Evolutionary conservation across 1,284 basidiomycete genomes (phyloP).

Genomic region (Hymenochaete sp.): DNA sequence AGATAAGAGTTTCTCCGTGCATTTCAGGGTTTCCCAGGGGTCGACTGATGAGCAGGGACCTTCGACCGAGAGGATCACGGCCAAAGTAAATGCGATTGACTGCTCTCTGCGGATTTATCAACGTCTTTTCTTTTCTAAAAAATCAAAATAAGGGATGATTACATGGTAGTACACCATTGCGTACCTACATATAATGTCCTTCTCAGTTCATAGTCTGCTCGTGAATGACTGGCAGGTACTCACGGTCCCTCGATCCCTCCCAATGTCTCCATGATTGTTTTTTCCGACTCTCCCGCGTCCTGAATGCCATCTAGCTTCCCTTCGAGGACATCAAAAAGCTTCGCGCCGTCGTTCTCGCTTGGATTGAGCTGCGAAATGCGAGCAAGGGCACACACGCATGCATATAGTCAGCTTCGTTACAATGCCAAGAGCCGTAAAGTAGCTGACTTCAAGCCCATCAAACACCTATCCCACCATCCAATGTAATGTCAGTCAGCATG

Average conservation of each 20-base stretch:
- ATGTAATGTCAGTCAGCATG: background rate
- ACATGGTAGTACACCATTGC: conserved; percentile 79
- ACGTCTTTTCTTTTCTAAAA: conserved; percentile 10
- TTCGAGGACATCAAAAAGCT: conserved; percentile 58
- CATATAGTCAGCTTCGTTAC: conserved; percentile 32
- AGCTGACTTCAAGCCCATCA: conserved; percentile 56
- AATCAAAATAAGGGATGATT: conserved; percentile 18
- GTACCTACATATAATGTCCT: conserved; percentile 56
- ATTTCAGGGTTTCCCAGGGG: too few species aligned
- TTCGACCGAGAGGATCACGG: conserved; percentile 84
- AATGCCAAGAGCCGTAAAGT: background rate
- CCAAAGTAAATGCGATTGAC: conserved; percentile 61
- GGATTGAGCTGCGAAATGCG: background rate
- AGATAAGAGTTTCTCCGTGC: conserved; percentile 36
- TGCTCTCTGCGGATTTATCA: conserved; percentile 30
- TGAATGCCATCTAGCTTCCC: conserved; percentile 32
- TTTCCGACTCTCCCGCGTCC: conserved; percentile 33
- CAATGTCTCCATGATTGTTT: conserved; percentile 48
- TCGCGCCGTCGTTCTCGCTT: conserved; percentile 70
- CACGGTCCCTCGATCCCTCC: conserved; percentile 79
- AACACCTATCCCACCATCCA: conserved; percentile 48
- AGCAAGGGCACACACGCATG: conserved; percentile 26
- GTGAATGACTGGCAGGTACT: conserved; percentile 29
- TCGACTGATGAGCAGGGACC: conserved; percentile 73
- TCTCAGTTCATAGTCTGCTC: conserved; percentile 7